A percentile compares a stretch with the other conserved stretches of the same genome.
These are phyloP conservation scores for Solanum ossicruentum DNA, from an alignment of 257 asterid species.

Conservation along the genomic window DNA sequence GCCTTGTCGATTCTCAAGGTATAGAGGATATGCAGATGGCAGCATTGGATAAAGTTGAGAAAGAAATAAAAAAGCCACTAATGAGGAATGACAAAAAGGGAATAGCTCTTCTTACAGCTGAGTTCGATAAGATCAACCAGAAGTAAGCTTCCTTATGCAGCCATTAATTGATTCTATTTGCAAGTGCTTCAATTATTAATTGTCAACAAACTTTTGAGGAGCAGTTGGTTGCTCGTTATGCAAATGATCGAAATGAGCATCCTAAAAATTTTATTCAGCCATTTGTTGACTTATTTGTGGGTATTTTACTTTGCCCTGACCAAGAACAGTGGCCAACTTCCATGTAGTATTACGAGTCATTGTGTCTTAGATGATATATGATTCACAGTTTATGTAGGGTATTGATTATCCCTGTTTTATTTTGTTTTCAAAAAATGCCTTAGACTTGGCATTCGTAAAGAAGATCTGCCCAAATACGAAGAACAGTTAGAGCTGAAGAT, in stretches of 20 bases:
- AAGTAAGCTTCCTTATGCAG: conserved; percentile 41
- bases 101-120: conserved; percentile 64
- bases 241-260: background rate
- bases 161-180: background rate
- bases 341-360: background rate
- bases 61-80: conserved; percentile 74
- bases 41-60: conserved; percentile 83
- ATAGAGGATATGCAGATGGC: conserved; percentile 82
- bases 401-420: background rate
- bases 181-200: background rate
- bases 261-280: background rate
- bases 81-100: conserved; percentile 87
- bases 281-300: background rate
- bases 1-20: conserved; percentile 63
- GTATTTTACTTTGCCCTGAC: background rate
- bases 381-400: background rate
- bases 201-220: background rate
- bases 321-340: background rate
- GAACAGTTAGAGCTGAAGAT: conserved; percentile 75
- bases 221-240: background rate
- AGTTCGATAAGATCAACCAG: conserved; percentile 82
- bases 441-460: conserved; percentile 74
- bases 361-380: background rate
- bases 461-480: conserved; percentile 80
- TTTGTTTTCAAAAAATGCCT: background rate